phyloP scores from a whole-genome alignment of 345 rosid genomes.

The Lumnitzera littorea region DNA sequence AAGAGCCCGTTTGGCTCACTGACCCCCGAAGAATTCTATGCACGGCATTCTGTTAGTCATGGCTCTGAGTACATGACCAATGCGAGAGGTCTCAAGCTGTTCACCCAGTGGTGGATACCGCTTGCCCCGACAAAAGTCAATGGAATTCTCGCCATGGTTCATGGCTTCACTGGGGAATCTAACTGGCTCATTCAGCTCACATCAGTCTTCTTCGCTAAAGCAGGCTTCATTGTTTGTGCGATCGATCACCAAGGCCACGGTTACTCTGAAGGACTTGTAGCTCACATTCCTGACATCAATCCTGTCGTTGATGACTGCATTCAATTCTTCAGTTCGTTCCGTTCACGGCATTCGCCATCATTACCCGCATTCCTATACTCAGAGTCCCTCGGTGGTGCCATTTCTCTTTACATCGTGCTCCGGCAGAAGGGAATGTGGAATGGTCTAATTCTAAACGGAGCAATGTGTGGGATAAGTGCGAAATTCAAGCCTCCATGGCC shows the following conservation, averaged over 20 bases:
- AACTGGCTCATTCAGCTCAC: constrained; percentile 76
- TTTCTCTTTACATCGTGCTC: constrained; percentile 67
- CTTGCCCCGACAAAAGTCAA: constrained; percentile 35
- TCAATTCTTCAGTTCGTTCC: constrained; percentile 54
- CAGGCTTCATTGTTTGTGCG: constrained; percentile 74
- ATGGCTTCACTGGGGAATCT: constrained; percentile 90
- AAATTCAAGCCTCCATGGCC: constrained; percentile 97
- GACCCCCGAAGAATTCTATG: constrained; percentile 63
- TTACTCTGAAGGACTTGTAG: constrained; percentile 65
- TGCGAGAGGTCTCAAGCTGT: constrained; percentile 63
- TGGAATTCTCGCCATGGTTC: constrained; percentile 75
- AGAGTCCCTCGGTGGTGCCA: constrained; percentile 93
- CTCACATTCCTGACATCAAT: constrained; percentile 69
- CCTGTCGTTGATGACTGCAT: constrained; percentile 80
- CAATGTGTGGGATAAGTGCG: constrained; percentile 89
- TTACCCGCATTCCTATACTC: constrained; percentile 77
- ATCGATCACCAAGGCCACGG: constrained; percentile 99
- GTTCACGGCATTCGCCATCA: constrained; percentile 33
- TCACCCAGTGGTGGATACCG: constrained; percentile 89
- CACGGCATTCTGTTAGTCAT: constrained; percentile 62
- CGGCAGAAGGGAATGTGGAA: constrained; percentile 64
- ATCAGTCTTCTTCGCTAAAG: constrained; percentile 64
- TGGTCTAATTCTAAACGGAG: constrained; percentile 77
- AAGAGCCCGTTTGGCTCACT: constrained; percentile 59
- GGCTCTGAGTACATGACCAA: constrained; percentile 66